These are phyloP conservation scores for Ichthyophthirius multifiliis DNA, from an alignment of 169 alveolate genomes.

Conservation along the genomic window DNA sequence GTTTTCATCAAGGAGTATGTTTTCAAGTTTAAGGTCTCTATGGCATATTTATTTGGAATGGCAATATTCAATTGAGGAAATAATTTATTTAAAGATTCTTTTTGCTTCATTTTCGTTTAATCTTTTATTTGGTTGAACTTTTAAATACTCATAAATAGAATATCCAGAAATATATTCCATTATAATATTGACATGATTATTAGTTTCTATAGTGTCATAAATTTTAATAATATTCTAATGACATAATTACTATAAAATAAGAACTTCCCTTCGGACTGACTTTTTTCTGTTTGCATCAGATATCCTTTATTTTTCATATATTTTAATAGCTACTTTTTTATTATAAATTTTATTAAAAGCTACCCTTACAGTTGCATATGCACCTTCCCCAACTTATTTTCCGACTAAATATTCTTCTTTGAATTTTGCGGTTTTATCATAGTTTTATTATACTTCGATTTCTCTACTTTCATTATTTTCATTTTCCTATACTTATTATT, in stretches of 20 bases:
- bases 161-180: conserved; percentile 40
- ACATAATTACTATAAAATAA: conserved; percentile 31
- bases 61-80: conserved; percentile 68
- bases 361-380: conserved; percentile 21
- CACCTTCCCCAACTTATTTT: conserved; percentile 6
- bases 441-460: no score
- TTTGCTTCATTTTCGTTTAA: not conserved
- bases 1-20: conserved; percentile 1
- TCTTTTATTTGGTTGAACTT: not conserved
- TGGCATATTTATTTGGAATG: conserved; percentile 67
- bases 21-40: conserved; percentile 81
- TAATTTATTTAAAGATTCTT: conserved; percentile 15
- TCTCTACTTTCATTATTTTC: no score
- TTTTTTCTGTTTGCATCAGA: conserved; percentile 33
- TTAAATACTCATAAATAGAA: conserved; percentile 22
- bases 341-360: not conserved
- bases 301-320: conserved; percentile 51
- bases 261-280: conserved; percentile 36
- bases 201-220: conserved; percentile 39
- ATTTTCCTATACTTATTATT: not conserved
- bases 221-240: conserved; percentile 51
- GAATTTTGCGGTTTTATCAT: conserved; percentile 8
- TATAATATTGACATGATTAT: conserved; percentile 40
- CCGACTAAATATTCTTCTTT: conserved; percentile 55
- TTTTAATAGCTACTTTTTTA: conserved; percentile 50